Evolutionary conservation across 805 yeast genomes (phyloP).

Genomic region (Debaryomyces maramus): DNA sequence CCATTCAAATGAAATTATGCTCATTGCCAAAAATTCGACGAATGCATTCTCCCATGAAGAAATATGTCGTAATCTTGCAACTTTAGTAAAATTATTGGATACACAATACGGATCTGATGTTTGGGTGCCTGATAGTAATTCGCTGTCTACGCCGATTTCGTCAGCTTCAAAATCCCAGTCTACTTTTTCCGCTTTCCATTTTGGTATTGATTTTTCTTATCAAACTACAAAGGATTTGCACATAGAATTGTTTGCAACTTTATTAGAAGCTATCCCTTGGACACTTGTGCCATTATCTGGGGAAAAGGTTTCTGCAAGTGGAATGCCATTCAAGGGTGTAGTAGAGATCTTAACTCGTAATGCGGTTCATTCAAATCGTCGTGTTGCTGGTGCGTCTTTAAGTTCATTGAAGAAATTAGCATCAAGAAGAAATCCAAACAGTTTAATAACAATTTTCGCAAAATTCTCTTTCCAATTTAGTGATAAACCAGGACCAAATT

Average conservation of each 20-base stretch:
- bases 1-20: conserved; percentile 30
- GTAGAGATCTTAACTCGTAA: conserved; percentile 79
- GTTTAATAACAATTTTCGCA: conserved; percentile 71
- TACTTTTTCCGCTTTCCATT: conserved; percentile 41
- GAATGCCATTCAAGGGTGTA: conserved; percentile 57
- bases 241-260: conserved; percentile 63
- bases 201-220: conserved; percentile 37
- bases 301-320: conserved; percentile 37
- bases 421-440: conserved; percentile 64
- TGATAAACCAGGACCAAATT: conserved; percentile 61
- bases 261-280: conserved; percentile 76
- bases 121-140: conserved; percentile 23
- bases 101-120: conserved; percentile 46
- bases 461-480: conserved; percentile 77
- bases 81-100: conserved; percentile 61
- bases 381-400: conserved; percentile 65
- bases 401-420: conserved; percentile 67
- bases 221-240: conserved; percentile 39
- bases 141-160: conserved; percentile 11
- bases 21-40: conserved; percentile 44
- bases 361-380: conserved; percentile 62
- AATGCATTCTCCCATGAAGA: conserved; percentile 66
- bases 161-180: conserved; percentile 30
- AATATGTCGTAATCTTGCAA: conserved; percentile 57
- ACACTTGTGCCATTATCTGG: conserved; percentile 32